A percentile compares a stretch with the other conserved stretches of the same genome.
Conservation (phyloP, 352 stramenopile species). For the Pythium phragmitis region DNA sequence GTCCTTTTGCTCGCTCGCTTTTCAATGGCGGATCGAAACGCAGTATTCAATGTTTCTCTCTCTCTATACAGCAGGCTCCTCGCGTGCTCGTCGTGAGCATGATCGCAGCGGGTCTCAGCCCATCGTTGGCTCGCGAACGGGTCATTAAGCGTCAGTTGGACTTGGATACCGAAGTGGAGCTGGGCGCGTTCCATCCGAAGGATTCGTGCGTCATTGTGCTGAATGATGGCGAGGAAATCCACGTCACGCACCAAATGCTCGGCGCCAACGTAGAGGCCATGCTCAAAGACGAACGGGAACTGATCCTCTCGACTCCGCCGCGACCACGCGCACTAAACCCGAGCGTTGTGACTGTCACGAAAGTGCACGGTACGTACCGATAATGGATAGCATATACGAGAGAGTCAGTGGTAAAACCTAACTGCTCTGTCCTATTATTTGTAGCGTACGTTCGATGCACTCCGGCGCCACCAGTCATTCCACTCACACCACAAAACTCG, state of each 20-base stretch:
- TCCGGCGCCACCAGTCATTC: slow-evolving; percentile 30
- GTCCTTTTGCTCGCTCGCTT: background rate
- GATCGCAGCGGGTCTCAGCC: slow-evolving; percentile 24
- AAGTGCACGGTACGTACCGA: slow-evolving; percentile 44
- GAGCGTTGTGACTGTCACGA: slow-evolving; percentile 56
- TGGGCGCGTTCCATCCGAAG: slow-evolving; percentile 53
- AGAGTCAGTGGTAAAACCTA: background rate
- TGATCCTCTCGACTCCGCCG: slow-evolving; percentile 53
- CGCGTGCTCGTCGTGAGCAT: slow-evolving; percentile 58
- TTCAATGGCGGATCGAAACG: background rate
- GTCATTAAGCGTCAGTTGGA: slow-evolving; percentile 68
- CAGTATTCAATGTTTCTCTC: background rate
- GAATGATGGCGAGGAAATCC: slow-evolving; percentile 73
- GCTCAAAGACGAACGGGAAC: slow-evolving; percentile 47
- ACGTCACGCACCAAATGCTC: slow-evolving; percentile 53
- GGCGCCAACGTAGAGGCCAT: slow-evolving; percentile 37
- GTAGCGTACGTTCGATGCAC: slow-evolving; percentile 37
- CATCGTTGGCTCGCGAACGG: slow-evolving; percentile 36
- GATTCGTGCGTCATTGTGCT: slow-evolving; percentile 69
- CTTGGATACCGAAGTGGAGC: slow-evolving; percentile 44
- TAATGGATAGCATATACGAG: background rate
- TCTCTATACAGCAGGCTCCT: slow-evolving; percentile 1
- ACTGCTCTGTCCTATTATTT: background rate
- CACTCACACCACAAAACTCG: slow-evolving; percentile 45
- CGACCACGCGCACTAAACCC: slow-evolving; percentile 45